phyloP scores from a whole-genome alignment of 202 grass and related monocot species.

The Eragrostis tef region DNA sequence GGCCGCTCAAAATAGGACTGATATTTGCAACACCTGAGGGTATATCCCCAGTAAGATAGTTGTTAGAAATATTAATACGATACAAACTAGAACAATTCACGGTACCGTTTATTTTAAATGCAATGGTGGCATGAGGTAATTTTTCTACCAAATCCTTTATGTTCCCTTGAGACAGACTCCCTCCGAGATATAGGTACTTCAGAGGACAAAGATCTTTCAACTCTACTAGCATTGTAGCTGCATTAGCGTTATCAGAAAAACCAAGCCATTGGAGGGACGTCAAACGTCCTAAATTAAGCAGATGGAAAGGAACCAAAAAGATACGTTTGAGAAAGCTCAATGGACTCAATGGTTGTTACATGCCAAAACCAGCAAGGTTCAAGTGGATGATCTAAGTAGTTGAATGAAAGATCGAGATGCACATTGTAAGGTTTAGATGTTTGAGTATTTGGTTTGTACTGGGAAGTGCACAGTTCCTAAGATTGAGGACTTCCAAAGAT shows the following conservation, averaged over 20 bases:
- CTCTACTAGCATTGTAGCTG: not conserved
- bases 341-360: not conserved
- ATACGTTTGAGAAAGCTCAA: not conserved
- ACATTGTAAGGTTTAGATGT: not conserved
- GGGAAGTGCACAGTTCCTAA: no score
- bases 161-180: no score
- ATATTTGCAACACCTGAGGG: no score
- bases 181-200: no score
- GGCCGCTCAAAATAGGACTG: not conserved
- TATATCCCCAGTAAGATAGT: not conserved
- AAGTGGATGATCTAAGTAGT: not conserved
- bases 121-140: no score
- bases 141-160: no score
- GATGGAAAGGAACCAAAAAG: not conserved
- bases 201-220: no score
- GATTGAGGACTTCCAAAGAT: no score
- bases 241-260: not conserved
- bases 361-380: conserved; percentile 5
- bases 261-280: not conserved
- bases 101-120: no score
- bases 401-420: not conserved
- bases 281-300: conserved; percentile 11
- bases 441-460: no score
- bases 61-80: not conserved
- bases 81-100: not conserved